Evolutionary conservation across 805 yeast genomes (phyloP).

Genomic region (Candida ficus): DNA sequence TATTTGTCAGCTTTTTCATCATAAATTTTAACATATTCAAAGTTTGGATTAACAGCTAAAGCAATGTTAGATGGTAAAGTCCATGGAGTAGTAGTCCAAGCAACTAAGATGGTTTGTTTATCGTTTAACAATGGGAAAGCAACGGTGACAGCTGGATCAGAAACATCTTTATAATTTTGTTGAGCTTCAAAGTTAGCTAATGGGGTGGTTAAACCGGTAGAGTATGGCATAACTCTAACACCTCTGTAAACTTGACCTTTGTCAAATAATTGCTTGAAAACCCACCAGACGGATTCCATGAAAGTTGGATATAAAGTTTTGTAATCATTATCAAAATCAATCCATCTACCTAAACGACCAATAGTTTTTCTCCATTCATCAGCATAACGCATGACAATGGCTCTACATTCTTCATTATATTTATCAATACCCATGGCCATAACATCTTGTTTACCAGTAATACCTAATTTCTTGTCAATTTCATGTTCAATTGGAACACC

Average conservation of each 20-base stretch:
- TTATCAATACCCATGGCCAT: constrained; percentile 90
- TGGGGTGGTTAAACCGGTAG: constrained; percentile 96
- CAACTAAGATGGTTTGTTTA: constrained; percentile 79
- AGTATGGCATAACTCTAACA: constrained; percentile 96
- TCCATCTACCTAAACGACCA: constrained; percentile 97
- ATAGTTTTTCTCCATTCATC: constrained; percentile 91
- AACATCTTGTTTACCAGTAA: constrained; percentile 91
- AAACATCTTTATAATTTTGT: constrained; percentile 94
- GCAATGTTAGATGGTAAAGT: constrained; percentile 93
- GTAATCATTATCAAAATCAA: constrained; percentile 97
- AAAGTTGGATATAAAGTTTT: constrained; percentile 92
- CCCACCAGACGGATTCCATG: constrained; percentile 99
- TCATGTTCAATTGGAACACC: constrained; percentile 98
- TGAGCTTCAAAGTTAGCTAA: constrained; percentile 97
- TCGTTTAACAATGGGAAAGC: constrained; percentile 81
- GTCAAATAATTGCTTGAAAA: constrained; percentile 79
- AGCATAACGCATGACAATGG: constrained; percentile 97
- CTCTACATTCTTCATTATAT: constrained; percentile 91
- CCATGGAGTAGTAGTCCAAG: constrained; percentile 99
- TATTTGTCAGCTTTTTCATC: constrained; percentile 82
- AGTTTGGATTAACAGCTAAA: constrained; percentile 83
- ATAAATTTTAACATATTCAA: constrained; percentile 86
- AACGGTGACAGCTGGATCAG: constrained; percentile 93
- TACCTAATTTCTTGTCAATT: constrained; percentile 94
- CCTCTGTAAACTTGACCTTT: constrained; percentile 93